Evolutionary conservation across 371 early-diverging fungal genomes (phyloP).

Genomic region (Mortierella polycephala): DNA sequence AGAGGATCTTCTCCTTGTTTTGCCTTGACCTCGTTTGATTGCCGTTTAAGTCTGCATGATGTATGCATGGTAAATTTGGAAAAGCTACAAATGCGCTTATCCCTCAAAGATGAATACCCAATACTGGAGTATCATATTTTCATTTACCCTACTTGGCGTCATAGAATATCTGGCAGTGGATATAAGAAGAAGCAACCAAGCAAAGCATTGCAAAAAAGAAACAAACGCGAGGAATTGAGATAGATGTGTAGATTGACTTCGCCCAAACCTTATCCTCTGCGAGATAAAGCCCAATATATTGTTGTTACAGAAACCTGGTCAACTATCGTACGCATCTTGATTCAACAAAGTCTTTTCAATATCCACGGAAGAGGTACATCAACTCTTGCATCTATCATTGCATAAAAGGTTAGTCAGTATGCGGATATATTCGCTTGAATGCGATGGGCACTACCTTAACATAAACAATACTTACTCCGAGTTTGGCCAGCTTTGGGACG

Average conservation of each 20-base stretch:
- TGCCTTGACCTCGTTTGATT: not conserved
- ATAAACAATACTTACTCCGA: conserved; percentile 31
- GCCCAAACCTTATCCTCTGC: too few species aligned
- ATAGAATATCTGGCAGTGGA: too few species aligned
- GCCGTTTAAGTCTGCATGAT: not conserved
- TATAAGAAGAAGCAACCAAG: not conserved
- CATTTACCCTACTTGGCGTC: too few species aligned
- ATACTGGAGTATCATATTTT: too few species aligned
- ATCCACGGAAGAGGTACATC: conserved; percentile 42
- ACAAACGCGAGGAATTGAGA: not conserved
- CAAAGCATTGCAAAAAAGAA: too few species aligned
- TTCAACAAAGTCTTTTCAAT: not conserved
- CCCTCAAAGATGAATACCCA: not conserved
- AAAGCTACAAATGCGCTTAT: not conserved
- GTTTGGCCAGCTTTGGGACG: conserved; percentile 39
- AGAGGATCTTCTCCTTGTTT: not conserved
- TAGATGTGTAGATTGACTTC: too few species aligned
- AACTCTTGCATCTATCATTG: conserved; percentile 33
- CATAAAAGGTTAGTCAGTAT: not conserved
- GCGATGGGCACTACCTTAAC: not conserved
- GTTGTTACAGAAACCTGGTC: too few species aligned
- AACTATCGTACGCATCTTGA: not conserved
- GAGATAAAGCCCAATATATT: too few species aligned
- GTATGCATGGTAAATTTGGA: not conserved
- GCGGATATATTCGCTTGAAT: not conserved